These are phyloP conservation scores for Thamnidium elegans DNA, from an alignment of 192 early-diverging fungal genomes.

Conservation along the genomic window DNA sequence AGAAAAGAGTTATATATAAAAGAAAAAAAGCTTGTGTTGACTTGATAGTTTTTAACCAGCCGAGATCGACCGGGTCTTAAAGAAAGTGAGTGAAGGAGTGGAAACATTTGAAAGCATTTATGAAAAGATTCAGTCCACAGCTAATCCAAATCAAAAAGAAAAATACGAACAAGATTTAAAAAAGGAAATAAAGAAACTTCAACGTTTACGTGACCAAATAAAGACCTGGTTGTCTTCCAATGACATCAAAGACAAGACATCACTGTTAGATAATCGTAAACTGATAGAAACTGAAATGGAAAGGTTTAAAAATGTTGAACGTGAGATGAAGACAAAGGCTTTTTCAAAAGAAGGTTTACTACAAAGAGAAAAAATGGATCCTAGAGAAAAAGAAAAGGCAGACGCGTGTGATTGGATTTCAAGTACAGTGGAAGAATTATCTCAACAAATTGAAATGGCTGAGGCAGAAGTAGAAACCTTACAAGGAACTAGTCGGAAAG, in stretches of 20 bases:
- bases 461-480: constrained; percentile 87
- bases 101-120: constrained; percentile 90
- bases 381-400: constrained; percentile 88
- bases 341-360: constrained; percentile 94
- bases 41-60: constrained; percentile 43
- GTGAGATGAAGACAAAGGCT: constrained; percentile 99
- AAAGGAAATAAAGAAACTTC: constrained; percentile 99
- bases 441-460: constrained; percentile 87
- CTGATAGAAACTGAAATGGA: constrained; percentile 99
- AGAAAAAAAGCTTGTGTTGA: background rate
- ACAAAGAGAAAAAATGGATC: constrained; percentile 81
- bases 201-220: constrained; percentile 94
- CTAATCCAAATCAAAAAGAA: constrained; percentile 89
- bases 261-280: constrained; percentile 85
- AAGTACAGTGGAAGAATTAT: constrained; percentile 77
- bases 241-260: constrained; percentile 97
- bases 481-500: constrained; percentile 63
- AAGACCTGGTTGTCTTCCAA: constrained; percentile 93
- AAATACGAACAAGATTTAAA: constrained; percentile 96
- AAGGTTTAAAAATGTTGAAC: constrained; percentile 95
- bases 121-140: constrained; percentile 81
- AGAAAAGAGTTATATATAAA: background rate
- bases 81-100: constrained; percentile 94
- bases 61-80: constrained; percentile 94
- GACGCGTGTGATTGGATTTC: constrained; percentile 86